These are phyloP conservation scores for Didymella arachidicola DNA, from an alignment of 2,329 filamentous ascomycete species.

Conservation along the genomic window DNA sequence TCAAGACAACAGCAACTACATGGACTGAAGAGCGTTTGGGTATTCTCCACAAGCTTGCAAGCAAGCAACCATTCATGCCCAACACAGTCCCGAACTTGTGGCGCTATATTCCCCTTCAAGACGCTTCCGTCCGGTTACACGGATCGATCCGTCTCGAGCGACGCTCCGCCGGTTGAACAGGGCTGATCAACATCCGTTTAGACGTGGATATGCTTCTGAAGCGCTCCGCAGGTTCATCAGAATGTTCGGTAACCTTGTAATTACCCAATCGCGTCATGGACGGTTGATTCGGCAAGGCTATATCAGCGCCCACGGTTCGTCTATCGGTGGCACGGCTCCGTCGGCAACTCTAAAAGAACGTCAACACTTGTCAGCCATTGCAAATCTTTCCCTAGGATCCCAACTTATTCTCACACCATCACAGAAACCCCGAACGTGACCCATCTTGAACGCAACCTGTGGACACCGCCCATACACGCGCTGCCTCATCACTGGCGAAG, in stretches of 20 bases:
- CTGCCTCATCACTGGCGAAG: background rate
- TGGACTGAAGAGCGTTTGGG: background rate
- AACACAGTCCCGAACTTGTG: too few relatives aligned
- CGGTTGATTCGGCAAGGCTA: slow-evolving; percentile 9
- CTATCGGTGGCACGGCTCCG: slow-evolving; percentile 10
- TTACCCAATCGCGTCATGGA: background rate
- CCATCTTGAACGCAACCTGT: background rate
- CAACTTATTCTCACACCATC: background rate
- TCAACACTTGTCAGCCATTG: background rate
- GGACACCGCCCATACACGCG: background rate
- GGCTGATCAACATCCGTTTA: background rate
- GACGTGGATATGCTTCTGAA: background rate
- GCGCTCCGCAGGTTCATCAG: slow-evolving; percentile 1
- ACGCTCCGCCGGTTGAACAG: background rate
- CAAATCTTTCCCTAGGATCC: background rate
- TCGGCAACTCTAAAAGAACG: slow-evolving; percentile 21
- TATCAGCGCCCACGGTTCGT: slow-evolving; percentile 1
- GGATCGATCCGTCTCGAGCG: background rate
- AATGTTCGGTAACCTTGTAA: slow-evolving; percentile 1
- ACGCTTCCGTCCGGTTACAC: background rate
- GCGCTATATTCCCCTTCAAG: background rate
- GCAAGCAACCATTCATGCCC: background rate
- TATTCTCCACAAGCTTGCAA: background rate
- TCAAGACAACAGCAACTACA: background rate
- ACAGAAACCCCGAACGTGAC: background rate